Evolutionary conservation across 192 early-diverging fungal species (phyloP).

Genomic region (Fimicolochytrium jonesii): DNA sequence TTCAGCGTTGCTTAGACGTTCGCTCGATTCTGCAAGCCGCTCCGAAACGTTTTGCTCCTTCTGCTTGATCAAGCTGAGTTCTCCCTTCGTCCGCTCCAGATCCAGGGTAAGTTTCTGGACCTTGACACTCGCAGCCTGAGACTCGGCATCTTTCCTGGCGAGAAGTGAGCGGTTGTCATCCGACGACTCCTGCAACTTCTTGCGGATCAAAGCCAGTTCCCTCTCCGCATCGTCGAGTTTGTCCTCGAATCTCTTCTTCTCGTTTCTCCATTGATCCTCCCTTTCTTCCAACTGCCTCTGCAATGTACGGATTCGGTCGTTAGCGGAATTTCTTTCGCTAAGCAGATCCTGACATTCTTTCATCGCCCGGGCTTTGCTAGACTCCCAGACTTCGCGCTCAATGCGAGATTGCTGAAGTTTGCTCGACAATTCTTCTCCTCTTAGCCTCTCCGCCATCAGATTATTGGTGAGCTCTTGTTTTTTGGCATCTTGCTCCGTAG

Average conservation of each 20-base stretch:
- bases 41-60: constrained; percentile 17
- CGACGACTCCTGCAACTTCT: constrained; percentile 32
- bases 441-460: constrained; percentile 46
- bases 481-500: constrained; percentile 57
- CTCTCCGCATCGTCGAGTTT: constrained; percentile 37
- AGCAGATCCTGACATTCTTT: constrained; percentile 47
- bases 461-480: constrained; percentile 51
- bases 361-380: constrained; percentile 44
- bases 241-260: constrained; percentile 38
- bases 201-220: constrained; percentile 41
- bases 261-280: constrained; percentile 34
- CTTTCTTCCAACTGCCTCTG: constrained; percentile 53
- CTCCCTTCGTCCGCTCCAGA: constrained; percentile 21
- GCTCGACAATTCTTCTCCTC: constrained; percentile 40
- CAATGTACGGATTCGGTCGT: constrained; percentile 44
- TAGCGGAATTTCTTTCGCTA: constrained; percentile 49
- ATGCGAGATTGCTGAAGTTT: constrained; percentile 50
- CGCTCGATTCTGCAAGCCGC: constrained; percentile 17
- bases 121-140: constrained; percentile 6
- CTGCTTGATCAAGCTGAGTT: constrained; percentile 9
- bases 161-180: constrained; percentile 18
- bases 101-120: constrained; percentile 22
- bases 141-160: constrained; percentile 28
- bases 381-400: constrained; percentile 52
- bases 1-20: constrained; percentile 12